Conservation (phyloP, 2,329 filamentous ascomycete species). For the Colletotrichum australisinense region DNA sequence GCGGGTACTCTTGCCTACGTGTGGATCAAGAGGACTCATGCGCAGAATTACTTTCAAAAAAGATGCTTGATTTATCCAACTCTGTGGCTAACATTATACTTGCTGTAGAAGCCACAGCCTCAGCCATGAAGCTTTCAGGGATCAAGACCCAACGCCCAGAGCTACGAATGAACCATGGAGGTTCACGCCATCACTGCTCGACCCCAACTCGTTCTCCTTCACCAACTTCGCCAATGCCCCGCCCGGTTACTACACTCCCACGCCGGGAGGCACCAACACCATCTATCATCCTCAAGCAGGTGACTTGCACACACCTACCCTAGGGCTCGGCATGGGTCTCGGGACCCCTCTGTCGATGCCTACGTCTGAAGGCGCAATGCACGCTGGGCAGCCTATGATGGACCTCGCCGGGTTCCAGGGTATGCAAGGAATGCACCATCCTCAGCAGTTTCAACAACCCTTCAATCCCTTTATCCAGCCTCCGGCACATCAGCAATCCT, state of each 20-base stretch:
- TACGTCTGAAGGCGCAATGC: conserved; percentile 73
- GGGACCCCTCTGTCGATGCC: conserved; percentile 86
- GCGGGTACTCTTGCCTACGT: conserved; percentile 3
- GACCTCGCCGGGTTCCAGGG: conserved; percentile 72
- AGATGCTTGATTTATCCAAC: neutral
- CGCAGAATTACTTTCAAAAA: neutral
- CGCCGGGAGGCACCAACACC: conserved; percentile 82
- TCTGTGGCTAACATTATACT: conserved; percentile 31
- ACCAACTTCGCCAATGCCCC: conserved; percentile 82
- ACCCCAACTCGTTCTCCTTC: conserved; percentile 87
- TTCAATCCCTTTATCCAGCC: conserved; percentile 79
- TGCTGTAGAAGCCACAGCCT: conserved; percentile 57
- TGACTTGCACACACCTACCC: conserved; percentile 85
- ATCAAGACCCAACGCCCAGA: conserved; percentile 86
- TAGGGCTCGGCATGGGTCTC: conserved; percentile 80
- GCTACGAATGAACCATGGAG: conserved; percentile 85
- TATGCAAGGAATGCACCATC: conserved; percentile 60
- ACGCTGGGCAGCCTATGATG: conserved; percentile 67
- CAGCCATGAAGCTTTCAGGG: conserved; percentile 62
- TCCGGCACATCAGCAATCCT: conserved; percentile 68
- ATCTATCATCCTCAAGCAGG: conserved; percentile 86
- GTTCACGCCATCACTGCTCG: conserved; percentile 89
- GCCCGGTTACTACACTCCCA: conserved; percentile 88
- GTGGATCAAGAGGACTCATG: conserved; percentile 1
- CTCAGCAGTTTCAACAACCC: conserved; percentile 71